A percentile compares a stretch with the other conserved stretches of the same genome.
Conservation (phyloP, 2,329 filamentous ascomycete genomes). For the Epicoccum nigrum region DNA sequence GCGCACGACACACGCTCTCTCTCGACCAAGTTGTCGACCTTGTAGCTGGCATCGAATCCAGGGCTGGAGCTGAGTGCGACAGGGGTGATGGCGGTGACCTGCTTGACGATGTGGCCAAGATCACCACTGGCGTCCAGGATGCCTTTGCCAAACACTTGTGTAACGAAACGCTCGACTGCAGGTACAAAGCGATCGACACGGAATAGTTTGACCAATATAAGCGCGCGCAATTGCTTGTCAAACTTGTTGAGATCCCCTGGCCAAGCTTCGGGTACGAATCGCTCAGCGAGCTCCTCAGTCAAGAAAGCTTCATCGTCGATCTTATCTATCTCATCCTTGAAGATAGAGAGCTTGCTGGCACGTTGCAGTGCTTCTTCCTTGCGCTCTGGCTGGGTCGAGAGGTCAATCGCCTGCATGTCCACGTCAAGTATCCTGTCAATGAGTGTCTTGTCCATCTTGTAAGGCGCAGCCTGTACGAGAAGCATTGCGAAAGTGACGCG, state of each 20-base stretch:
- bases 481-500: conserved; percentile 93
- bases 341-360: conserved; percentile 70
- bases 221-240: conserved; percentile 79
- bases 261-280: conserved; percentile 79
- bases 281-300: conserved; percentile 83
- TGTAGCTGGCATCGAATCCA: conserved; percentile 98
- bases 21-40: conserved; percentile 94
- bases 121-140: conserved; percentile 87
- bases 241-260: conserved; percentile 66
- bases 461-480: conserved; percentile 93
- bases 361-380: conserved; percentile 72
- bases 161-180: conserved; percentile 87
- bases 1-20: conserved; percentile 81
- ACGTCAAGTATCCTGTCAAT: conserved; percentile 87
- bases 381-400: conserved; percentile 70
- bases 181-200: conserved; percentile 95
- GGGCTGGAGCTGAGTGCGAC: conserved; percentile 93
- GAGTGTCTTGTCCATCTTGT: conserved; percentile 88
- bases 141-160: conserved; percentile 79
- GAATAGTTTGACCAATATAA: conserved; percentile 92
- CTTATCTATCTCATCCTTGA: conserved; percentile 74
- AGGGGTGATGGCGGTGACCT: conserved; percentile 82
- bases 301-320: conserved; percentile 74
- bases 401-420: conserved; percentile 74
- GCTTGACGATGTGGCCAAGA: conserved; percentile 80